phyloP scores from a whole-genome alignment of 2,329 filamentous ascomycete genomes.

The Penicillium rolfsii region DNA sequence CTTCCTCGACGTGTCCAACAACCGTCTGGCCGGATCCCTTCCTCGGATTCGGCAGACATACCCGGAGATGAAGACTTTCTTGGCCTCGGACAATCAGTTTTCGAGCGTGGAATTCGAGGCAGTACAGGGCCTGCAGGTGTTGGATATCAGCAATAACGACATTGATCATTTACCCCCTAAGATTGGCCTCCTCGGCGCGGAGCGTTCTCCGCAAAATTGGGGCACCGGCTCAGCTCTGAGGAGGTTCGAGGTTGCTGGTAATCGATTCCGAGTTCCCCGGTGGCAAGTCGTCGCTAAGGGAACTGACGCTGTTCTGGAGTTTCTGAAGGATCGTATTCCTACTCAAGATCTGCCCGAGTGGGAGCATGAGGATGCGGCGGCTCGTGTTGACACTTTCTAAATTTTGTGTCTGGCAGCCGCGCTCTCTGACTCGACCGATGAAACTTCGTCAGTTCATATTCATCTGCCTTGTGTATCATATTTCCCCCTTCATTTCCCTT shows the following conservation, averaged over 20 bases:
- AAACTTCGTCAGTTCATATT: neutral
- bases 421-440: neutral
- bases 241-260: conserved; percentile 77
- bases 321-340: conserved; percentile 77
- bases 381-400: conserved; percentile 11
- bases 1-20: conserved; percentile 79
- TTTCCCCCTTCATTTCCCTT: conserved; percentile 14
- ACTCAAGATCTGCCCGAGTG: conserved; percentile 46
- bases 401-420: neutral
- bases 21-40: conserved; percentile 71
- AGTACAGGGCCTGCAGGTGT: conserved; percentile 72
- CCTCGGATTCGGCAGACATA: conserved; percentile 69
- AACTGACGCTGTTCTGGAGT: conserved; percentile 79
- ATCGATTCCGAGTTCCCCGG: conserved; percentile 83
- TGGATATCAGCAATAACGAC: conserved; percentile 84
- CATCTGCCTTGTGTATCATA: conserved; percentile 20
- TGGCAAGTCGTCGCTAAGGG: conserved; percentile 84
- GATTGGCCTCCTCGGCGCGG: conserved; percentile 74
- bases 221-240: conserved; percentile 57
- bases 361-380: conserved; percentile 35
- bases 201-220: conserved; percentile 42
- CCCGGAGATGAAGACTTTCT: conserved; percentile 69
- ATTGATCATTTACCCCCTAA: conserved; percentile 79
- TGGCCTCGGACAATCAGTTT: conserved; percentile 80
- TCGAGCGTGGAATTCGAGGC: conserved; percentile 71